phyloP scores from a whole-genome alignment of 257 asterid genomes.

The Fraxinus quadrangulata region DNA sequence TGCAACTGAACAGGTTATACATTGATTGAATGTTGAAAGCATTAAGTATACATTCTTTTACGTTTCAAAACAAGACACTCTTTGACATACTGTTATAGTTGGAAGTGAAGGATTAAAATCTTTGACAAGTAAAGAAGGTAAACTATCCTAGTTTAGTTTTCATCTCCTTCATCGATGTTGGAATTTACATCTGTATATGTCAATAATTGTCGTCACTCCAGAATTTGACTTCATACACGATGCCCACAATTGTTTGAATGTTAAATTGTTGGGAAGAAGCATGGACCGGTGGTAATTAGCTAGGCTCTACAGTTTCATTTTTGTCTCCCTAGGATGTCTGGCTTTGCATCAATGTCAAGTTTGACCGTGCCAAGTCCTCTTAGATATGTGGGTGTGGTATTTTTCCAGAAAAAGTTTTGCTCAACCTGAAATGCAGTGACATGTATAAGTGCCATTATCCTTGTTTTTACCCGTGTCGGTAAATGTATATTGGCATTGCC shows the following conservation, averaged over 20 bases:
- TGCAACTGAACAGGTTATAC: constrained; percentile 65
- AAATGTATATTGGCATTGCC: background rate
- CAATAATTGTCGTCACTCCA: too few relatives aligned
- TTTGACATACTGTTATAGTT: background rate
- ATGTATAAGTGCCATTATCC: background rate
- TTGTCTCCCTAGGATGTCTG: background rate
- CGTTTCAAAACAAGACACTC: background rate
- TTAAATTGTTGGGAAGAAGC: too few relatives aligned
- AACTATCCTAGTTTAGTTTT: too few relatives aligned
- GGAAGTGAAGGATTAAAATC: background rate
- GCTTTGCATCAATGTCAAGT: background rate
- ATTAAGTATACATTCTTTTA: background rate
- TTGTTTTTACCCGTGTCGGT: background rate
- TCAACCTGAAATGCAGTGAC: background rate
- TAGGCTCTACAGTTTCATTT: too few relatives aligned
- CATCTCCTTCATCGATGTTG: too few relatives aligned
- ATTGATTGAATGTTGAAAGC: constrained; percentile 8
- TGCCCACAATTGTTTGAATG: background rate
- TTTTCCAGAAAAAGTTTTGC: background rate
- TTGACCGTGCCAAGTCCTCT: background rate
- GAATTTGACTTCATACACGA: background rate
- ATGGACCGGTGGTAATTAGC: too few relatives aligned
- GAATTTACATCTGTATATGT: too few relatives aligned
- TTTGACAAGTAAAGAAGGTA: too few relatives aligned
- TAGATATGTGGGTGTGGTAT: background rate